Conservation (phyloP, 306 rosid species). For the Quercus parvula region DNA sequence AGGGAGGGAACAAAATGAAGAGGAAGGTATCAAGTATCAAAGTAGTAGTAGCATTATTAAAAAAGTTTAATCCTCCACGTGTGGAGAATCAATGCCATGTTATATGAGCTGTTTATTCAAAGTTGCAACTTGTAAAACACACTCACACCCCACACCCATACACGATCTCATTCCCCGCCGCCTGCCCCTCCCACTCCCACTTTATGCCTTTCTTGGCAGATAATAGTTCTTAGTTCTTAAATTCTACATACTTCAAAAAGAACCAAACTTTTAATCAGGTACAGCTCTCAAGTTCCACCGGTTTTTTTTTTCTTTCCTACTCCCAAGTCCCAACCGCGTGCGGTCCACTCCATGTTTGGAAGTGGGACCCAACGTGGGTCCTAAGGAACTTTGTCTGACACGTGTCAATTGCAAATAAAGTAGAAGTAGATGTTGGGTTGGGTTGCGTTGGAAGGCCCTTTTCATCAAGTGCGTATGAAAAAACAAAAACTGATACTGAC, state of each 20-base stretch:
- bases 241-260: neutral
- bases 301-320: neutral
- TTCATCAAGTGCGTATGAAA: neutral
- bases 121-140: too few relatives aligned
- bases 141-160: neutral
- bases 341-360: too few relatives aligned
- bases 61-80: neutral
- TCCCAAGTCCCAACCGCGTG: neutral
- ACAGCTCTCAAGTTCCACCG: neutral
- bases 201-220: conserved; percentile 29
- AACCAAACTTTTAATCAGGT: neutral
- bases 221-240: neutral
- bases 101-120: neutral
- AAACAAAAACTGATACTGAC: too few relatives aligned
- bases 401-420: conserved; percentile 10
- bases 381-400: neutral
- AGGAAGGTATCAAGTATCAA: too few relatives aligned
- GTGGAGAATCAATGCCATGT: neutral
- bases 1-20: neutral
- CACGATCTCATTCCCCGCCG: too few relatives aligned
- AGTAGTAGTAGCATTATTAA: neutral
- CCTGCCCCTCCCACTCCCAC: neutral
- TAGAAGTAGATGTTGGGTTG: neutral
- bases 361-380: neutral
- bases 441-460: neutral